Evolutionary conservation across 257 asterid genomes (phyloP).

Genomic region (Catharanthus roseus): DNA sequence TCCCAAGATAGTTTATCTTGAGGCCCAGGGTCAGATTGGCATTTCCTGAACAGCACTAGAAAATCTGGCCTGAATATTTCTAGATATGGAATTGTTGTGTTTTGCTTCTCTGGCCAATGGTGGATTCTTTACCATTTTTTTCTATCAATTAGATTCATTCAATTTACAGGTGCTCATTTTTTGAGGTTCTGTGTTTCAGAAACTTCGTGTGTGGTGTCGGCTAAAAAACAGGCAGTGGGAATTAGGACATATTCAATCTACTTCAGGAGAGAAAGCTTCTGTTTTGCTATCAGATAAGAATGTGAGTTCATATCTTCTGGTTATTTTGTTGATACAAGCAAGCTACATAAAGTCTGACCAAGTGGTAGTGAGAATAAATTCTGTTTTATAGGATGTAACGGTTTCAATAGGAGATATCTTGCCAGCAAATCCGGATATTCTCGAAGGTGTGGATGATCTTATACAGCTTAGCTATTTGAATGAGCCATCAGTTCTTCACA

Average conservation of each 20-base stretch:
- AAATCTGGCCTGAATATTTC: not conserved
- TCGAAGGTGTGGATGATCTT: slow-evolving; percentile 88
- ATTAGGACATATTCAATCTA: slow-evolving; percentile 64
- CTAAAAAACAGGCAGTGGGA: slow-evolving; percentile 57
- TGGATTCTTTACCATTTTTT: not conserved
- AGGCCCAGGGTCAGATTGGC: not conserved
- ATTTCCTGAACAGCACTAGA: not conserved
- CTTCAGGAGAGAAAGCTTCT: slow-evolving; percentile 63
- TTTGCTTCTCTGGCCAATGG: no score
- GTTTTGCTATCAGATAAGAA: slow-evolving; percentile 58
- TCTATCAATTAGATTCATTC: slow-evolving; percentile 12
- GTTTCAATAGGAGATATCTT: slow-evolving; percentile 51
- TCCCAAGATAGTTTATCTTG: not conserved
- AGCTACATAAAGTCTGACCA: slow-evolving; percentile 4
- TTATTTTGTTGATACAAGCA: slow-evolving; percentile 6
- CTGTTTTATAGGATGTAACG: slow-evolving; percentile 46
- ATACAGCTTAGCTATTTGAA: slow-evolving; percentile 80
- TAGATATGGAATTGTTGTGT: not conserved
- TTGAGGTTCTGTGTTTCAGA: slow-evolving; percentile 44
- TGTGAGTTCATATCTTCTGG: slow-evolving; percentile 44
- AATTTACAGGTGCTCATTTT: slow-evolving; percentile 13
- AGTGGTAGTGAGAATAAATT: slow-evolving; percentile 12
- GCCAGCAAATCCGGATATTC: slow-evolving; percentile 92
- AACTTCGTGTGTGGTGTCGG: slow-evolving; percentile 72
- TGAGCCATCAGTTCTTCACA: slow-evolving; percentile 93